Evolutionary conservation across 805 yeast species (phyloP), one percentile per base, ranked within the genome.

Genomic region (Starmerella etchellsii): DNA sequence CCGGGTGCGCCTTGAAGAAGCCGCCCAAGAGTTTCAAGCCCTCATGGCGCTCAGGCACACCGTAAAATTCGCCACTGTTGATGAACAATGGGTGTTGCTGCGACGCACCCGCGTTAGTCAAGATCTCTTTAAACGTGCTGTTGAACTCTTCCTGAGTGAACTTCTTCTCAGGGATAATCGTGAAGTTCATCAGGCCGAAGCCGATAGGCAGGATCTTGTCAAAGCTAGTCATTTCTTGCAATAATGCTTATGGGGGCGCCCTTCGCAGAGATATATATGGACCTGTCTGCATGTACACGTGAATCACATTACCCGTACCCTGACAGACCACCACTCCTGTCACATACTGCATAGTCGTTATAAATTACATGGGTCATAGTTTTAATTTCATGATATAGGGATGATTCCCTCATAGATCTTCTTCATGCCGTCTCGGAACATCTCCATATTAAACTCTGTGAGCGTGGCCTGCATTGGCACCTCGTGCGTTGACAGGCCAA

Each of bases 381-480:
- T n/a, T n/a, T n/a, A n/a, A n/a, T n/a, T n/a, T n/a, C n/a, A n/a
- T n/a, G n/a, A n/a, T n/a, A n/a, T n/a, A n/a, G n/a, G n/a, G n/a
- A n/a, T 16, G n/a, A 31, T 31, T 4, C 34, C 39, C 5, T 32
- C 29, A 33, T 53, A 53, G 18, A 53, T 48, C 16, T 42, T 46
- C 31, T 46, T 37, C 10, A 87, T 66, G 1, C 91, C 77, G 41
- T 71, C 73, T 50, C 81, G 78, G 56, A 88, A 81, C 16, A 82
- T 70, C 40, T 78, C 79, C 32, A 88, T 84, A 58, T 88, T 88
- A 58, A 83, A 87, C 60, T 91, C 96, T 10, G 88, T 78, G 27
- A 88, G 72, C 0, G 94, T 69, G 52, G 67, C 51, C 56, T 49
- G 72, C 59, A 52, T 65, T 49, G 49, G 71, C 13, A 69, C 73